Evolutionary conservation across 768 basidiomycete species (phyloP).

Genomic region (Tylopilus sp.): DNA sequence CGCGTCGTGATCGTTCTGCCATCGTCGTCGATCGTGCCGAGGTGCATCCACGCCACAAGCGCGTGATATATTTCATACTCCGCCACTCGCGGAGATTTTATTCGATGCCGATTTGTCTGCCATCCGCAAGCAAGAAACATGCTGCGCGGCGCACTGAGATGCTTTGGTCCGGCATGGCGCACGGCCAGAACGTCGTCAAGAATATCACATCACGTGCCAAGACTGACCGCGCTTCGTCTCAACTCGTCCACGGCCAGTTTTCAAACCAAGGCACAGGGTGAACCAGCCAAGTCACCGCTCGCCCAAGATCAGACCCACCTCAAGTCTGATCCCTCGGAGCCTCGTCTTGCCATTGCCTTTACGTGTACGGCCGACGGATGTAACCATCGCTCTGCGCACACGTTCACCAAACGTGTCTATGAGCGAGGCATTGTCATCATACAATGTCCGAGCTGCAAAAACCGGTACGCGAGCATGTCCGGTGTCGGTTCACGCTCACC

Average conservation of each 20-base stretch:
- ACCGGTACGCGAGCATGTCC: constrained; percentile 51
- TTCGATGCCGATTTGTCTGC: constrained; percentile 3
- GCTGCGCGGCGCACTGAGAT: constrained; percentile 46
- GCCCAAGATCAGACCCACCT: constrained; percentile 10
- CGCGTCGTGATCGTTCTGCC: constrained; percentile 29
- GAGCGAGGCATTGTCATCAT: constrained; percentile 86
- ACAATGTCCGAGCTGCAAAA: constrained; percentile 87
- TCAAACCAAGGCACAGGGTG: not conserved
- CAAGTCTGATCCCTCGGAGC: constrained; percentile 45
- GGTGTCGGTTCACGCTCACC: not conserved
- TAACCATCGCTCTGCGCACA: constrained; percentile 77
- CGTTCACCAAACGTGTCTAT: constrained; percentile 84
- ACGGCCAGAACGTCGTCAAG: constrained; percentile 38
- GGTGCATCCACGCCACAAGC: constrained; percentile 25
- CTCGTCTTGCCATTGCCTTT: constrained; percentile 72
- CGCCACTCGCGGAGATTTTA: constrained; percentile 18
- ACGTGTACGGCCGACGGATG: constrained; percentile 82
- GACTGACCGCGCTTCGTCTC: constrained; percentile 26
- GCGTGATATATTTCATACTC: constrained; percentile 23
- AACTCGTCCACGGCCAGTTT: constrained; percentile 9
- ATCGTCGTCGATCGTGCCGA: constrained; percentile 9
- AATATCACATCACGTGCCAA: constrained; percentile 32
- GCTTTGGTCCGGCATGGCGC: constrained; percentile 42
- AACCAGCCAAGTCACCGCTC: not conserved
- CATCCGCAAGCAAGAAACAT: constrained; percentile 14